Conservation (phyloP, 2,329 filamentous ascomycete species). For the Arthrobotrys pseudoclavata region DNA sequence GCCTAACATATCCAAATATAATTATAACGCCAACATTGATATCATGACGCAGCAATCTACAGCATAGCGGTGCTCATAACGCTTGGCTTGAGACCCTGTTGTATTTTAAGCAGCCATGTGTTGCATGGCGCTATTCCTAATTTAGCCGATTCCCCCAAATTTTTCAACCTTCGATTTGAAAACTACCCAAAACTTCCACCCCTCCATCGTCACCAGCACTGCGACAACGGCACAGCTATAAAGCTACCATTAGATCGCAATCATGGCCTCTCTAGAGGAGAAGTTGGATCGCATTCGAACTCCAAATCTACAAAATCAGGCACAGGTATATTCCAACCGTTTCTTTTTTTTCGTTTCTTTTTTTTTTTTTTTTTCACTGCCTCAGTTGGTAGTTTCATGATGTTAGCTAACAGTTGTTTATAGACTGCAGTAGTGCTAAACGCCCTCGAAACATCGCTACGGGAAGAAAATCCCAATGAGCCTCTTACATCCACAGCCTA, state of each 20-base stretch:
- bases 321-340: slow-evolving; percentile 74
- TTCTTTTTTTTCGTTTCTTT: slow-evolving; percentile 35
- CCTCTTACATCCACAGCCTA: slow-evolving; percentile 89
- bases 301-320: slow-evolving; percentile 94
- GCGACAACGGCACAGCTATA: slow-evolving; percentile 36
- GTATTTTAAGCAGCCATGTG: slow-evolving; percentile 35
- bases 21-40: not conserved
- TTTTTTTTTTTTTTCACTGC: slow-evolving; percentile 45
- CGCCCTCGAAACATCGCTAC: slow-evolving; percentile 92
- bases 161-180: slow-evolving; percentile 23
- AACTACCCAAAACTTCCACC: slow-evolving; percentile 30
- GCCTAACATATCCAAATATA: not conserved
- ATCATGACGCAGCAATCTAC: not conserved
- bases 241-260: slow-evolving; percentile 40
- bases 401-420: slow-evolving; percentile 17
- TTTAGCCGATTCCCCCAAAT: slow-evolving; percentile 6
- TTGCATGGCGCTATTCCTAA: slow-evolving; percentile 25
- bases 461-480: slow-evolving; percentile 80
- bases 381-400: slow-evolving; percentile 19
- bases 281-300: slow-evolving; percentile 97
- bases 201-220: not conserved
- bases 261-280: slow-evolving; percentile 78
- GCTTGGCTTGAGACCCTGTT: not conserved
- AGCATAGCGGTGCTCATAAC: not conserved
- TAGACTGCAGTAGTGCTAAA: slow-evolving; percentile 87